These are phyloP conservation scores for Blepharisma japonicum DNA, from an alignment of 73 alveolate genomes.

Conservation along the genomic window DNA sequence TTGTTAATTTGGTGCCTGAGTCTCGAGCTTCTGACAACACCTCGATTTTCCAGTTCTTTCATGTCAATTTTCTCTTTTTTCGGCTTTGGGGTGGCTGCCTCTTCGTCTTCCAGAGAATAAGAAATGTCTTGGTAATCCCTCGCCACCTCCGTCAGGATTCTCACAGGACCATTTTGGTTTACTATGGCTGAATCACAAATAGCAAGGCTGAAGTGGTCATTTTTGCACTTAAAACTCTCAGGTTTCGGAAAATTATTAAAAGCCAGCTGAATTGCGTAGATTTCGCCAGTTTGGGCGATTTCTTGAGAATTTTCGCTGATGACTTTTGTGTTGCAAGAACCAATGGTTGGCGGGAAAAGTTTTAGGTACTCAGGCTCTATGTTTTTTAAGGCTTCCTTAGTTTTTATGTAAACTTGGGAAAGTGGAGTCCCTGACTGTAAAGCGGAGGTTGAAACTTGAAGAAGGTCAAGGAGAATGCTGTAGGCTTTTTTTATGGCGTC, in stretches of 20 bases:
- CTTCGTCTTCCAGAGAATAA: constrained; percentile 50
- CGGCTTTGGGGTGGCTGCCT: constrained; percentile 30
- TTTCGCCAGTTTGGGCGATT: constrained; percentile 36
- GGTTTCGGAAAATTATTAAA: neutral
- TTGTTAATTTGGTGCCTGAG: constrained; percentile 63
- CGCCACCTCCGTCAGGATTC: constrained; percentile 38
- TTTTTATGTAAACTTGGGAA: neutral
- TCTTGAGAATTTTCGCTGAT: constrained; percentile 44
- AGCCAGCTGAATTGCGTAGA: constrained; percentile 37
- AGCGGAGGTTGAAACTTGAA: constrained; percentile 40
- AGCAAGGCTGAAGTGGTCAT: constrained; percentile 31
- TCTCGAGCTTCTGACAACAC: constrained; percentile 59
- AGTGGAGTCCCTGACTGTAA: constrained; percentile 7
- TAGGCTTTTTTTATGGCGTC: constrained; percentile 68
- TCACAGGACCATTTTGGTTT: constrained; percentile 34
- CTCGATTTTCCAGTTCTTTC: constrained; percentile 30
- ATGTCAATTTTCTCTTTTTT: constrained; percentile 26
- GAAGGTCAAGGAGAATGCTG: constrained; percentile 56
- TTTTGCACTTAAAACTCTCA: constrained; percentile 39
- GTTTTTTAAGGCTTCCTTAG: neutral
- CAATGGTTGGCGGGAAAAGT: neutral
- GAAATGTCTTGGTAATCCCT: constrained; percentile 54
- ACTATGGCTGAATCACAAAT: constrained; percentile 54
- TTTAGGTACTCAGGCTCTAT: neutral
- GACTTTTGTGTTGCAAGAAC: constrained; percentile 4